Percentiles rank a stretch among this genome's conserved stretches.
Evolutionary conservation across 345 rosid species (phyloP).

Genomic region (Sonneratia caseolaris): DNA sequence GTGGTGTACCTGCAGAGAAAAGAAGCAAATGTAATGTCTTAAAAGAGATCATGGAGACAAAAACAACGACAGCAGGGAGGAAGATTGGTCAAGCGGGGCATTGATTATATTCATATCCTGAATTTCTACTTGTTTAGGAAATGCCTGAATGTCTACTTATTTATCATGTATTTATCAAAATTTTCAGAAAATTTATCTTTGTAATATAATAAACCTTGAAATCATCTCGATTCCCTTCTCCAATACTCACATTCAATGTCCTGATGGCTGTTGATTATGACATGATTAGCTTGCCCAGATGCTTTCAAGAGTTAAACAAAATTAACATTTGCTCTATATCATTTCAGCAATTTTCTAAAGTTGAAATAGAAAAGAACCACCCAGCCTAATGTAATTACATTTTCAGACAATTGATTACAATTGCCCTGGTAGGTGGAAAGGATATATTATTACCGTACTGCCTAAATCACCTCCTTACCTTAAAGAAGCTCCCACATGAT

Average conservation of each 20-base stretch:
- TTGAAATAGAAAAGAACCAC: background rate
- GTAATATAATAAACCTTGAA: background rate
- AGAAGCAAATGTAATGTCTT: slow-evolving; percentile 2
- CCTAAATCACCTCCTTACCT: no score
- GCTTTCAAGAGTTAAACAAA: background rate
- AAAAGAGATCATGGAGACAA: background rate
- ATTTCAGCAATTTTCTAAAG: background rate
- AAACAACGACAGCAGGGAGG: background rate
- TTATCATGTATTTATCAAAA: background rate
- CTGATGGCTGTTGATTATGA: background rate
- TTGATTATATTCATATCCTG: background rate
- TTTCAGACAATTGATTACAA: no score
- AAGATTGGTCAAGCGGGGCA: background rate
- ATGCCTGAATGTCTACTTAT: background rate
- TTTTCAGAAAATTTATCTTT: background rate
- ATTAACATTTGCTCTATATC: background rate
- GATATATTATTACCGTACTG: no score
- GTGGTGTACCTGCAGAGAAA: slow-evolving; percentile 23
- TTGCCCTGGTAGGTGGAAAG: no score
- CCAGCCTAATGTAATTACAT: no score
- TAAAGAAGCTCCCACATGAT: background rate
- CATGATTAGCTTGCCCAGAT: background rate
- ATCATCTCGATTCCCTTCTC: background rate
- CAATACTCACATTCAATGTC: background rate
- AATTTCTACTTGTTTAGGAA: background rate